Evolutionary conservation across 2,329 filamentous ascomycete genomes (phyloP), one percentile per base, ranked within the genome.

Genomic region (Bipolaris victoriae): DNA sequence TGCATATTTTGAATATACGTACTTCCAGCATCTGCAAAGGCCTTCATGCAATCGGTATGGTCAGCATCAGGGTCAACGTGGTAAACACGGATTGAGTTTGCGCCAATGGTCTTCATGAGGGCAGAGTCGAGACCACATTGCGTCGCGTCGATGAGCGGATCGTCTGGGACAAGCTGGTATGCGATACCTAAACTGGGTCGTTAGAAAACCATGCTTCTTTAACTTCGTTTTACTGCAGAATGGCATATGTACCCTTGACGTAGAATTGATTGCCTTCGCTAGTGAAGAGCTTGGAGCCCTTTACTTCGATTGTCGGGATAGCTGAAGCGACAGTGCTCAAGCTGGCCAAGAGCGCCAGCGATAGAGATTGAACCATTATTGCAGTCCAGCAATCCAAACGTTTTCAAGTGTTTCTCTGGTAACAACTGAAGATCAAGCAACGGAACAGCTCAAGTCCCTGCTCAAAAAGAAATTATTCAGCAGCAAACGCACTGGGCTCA

Each of bases 71-170:
- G 80, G 68, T 96, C 88, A 60, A 97, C 91, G 71, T 96, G 91
- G 77, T 97, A 97, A 57, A 95, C 90, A 55, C 92, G 90, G 69
- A 96, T 92, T 29, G 89, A 84, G 75, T 96, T 96, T 73, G 90
- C 86, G 61, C 91, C 91, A 52, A 97, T 81, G 16, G 87, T 86
- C 75, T 90, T 84, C 90, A 96, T 96, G 70, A 93, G 82, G 15
- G 80, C 74, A 40, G 88, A 88, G 79, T 97, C 92, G 65, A 87
- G 86, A 67, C 83, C 76, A 80, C 91, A 96, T 80, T 96, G 92
- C 46, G 85, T 85, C 39, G 84, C 83, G 73, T 95, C 85, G 65
- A 90, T 79, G 61, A 96, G 84, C 47, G 92, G 92, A 72, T 97
- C 92, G 49, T 88, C 82, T 37, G 83, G 79, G n/a, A 81, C 79